Conservation (phyloP, 164 flowering plant species). For the Vitis rotundifolia region DNA sequence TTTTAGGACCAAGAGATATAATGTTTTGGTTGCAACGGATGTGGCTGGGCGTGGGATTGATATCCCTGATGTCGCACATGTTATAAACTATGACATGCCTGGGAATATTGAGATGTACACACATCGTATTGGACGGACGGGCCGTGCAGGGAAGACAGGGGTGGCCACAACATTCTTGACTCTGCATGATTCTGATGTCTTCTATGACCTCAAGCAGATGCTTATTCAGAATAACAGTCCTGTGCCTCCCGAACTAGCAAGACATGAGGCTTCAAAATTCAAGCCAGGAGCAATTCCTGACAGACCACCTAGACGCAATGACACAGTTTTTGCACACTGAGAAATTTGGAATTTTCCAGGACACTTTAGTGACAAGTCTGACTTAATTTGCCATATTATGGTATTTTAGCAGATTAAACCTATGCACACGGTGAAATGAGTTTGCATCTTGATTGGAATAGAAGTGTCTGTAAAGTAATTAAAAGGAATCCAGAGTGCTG, state of each 20-base stretch:
- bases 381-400: too few relatives aligned
- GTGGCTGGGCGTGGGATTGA: slow-evolving; percentile 97
- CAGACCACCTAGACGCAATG: slow-evolving; percentile 85
- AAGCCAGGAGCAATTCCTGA: slow-evolving; percentile 88
- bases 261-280: slow-evolving; percentile 89
- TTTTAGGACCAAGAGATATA: slow-evolving; percentile 78
- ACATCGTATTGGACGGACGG: slow-evolving; percentile 92
- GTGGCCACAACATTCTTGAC: slow-evolving; percentile 90
- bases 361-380: too few relatives aligned
- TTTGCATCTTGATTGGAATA: neutral
- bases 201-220: slow-evolving; percentile 94
- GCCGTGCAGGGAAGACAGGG: slow-evolving; percentile 96
- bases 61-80: slow-evolving; percentile 91
- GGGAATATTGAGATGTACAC: slow-evolving; percentile 80
- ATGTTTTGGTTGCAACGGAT: slow-evolving; percentile 94
- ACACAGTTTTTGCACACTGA: slow-evolving; percentile 81
- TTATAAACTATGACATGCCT: slow-evolving; percentile 87
- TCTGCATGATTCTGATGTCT: slow-evolving; percentile 76
- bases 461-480: neutral
- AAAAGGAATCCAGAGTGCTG: neutral
- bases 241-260: slow-evolving; percentile 88
- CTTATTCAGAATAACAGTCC: slow-evolving; percentile 81
- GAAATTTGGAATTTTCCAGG: neutral
- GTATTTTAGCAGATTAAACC: too few relatives aligned
- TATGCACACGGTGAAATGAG: too few relatives aligned